Percentiles rank a stretch among this genome's conserved stretches.
These are phyloP conservation scores for Phytophthora meadii DNA, from an alignment of 352 stramenopile species.

Conservation along the genomic window DNA sequence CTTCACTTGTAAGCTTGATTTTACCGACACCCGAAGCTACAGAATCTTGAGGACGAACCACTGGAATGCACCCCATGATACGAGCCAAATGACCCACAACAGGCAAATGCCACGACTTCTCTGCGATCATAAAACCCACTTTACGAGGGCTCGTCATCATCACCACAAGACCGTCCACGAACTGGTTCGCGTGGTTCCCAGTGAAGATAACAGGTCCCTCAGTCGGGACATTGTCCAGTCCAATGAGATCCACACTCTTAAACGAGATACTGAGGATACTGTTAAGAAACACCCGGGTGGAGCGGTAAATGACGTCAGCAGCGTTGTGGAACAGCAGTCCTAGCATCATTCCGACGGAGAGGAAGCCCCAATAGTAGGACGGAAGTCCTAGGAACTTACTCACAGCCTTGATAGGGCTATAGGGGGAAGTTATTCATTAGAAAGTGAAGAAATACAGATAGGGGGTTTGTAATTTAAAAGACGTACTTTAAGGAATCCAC, in stretches of 20 bases:
- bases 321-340: slow-evolving; percentile 78
- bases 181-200: slow-evolving; percentile 99
- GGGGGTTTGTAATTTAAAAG: not conserved
- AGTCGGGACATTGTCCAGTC: slow-evolving; percentile 95
- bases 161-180: slow-evolving; percentile 97
- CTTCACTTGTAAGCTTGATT: slow-evolving; percentile 60
- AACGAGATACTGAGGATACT: slow-evolving; percentile 98
- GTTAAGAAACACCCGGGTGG: slow-evolving; percentile 95
- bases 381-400: slow-evolving; percentile 73
- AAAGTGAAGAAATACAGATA: not conserved
- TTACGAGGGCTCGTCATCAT: slow-evolving; percentile 95
- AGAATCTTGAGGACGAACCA: slow-evolving; percentile 96
- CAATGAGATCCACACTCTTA: slow-evolving; percentile 97
- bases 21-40: slow-evolving; percentile 73
- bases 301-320: slow-evolving; percentile 82
- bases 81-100: slow-evolving; percentile 96
- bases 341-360: slow-evolving; percentile 72
- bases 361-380: slow-evolving; percentile 73
- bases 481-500: slow-evolving; percentile 90
- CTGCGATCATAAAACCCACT: slow-evolving; percentile 97
- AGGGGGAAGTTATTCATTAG: slow-evolving; percentile 1
- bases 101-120: slow-evolving; percentile 95
- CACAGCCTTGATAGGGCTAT: slow-evolving; percentile 83
- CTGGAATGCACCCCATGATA: slow-evolving; percentile 96
- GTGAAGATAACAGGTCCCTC: slow-evolving; percentile 98